Conservation (phyloP, 331 rosid species). For the Cydonia oblonga region DNA sequence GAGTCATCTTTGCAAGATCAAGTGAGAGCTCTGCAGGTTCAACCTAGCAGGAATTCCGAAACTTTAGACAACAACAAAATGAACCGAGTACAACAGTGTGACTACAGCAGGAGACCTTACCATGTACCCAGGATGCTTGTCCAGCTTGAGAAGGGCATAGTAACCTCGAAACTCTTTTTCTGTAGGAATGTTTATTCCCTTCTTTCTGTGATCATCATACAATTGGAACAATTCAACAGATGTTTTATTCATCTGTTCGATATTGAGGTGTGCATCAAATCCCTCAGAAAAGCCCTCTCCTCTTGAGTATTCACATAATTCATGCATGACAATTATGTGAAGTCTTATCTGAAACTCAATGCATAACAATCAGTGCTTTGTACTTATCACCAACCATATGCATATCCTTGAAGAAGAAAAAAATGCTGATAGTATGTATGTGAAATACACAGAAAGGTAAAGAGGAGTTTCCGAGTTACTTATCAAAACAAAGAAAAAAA, state of each 20-base stretch:
- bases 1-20: slow-evolving; percentile 97
- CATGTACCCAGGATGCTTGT: slow-evolving; percentile 97
- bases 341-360: slow-evolving; percentile 69
- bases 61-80: slow-evolving; percentile 21
- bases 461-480: background rate
- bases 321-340: slow-evolving; percentile 94
- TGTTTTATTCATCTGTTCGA: slow-evolving; percentile 99
- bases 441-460: background rate
- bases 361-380: slow-evolving; percentile 9
- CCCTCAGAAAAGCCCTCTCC: slow-evolving; percentile 99
- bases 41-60: slow-evolving; percentile 55
- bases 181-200: slow-evolving; percentile 53
- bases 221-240: slow-evolving; percentile 91
- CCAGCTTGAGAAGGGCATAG: slow-evolving; percentile 98
- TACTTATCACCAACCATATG: slow-evolving; percentile 13
- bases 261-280: slow-evolving; percentile 97
- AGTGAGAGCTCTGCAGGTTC: slow-evolving; percentile 99
- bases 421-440: background rate
- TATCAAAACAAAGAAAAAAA: background rate
- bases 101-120: slow-evolving; percentile 38
- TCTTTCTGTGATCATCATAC: slow-evolving; percentile 98
- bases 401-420: background rate
- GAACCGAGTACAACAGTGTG: slow-evolving; percentile 21
- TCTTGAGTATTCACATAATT: slow-evolving; percentile 85
- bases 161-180: slow-evolving; percentile 96